Evolutionary conservation across 208 protist genomes (phyloP), one percentile per base, ranked within the genome.

Genomic region (Leptomonas seymouri): DNA sequence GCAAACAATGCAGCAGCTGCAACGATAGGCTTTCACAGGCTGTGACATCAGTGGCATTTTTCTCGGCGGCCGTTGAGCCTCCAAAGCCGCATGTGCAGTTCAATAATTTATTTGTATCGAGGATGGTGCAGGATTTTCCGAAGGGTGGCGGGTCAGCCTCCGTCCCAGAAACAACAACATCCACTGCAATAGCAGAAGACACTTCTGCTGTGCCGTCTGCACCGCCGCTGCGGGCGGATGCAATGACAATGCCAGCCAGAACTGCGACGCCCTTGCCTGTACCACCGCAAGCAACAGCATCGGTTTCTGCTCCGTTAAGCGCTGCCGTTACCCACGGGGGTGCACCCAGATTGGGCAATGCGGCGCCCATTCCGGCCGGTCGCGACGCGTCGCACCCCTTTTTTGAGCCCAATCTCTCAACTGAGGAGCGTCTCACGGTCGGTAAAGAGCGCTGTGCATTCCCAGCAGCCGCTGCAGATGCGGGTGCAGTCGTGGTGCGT

Each of bases 41-140:
- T 27, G n/a, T 20, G 9, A 20, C 55, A 3, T 21, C 44, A n/a
- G 28, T 27, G 9, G 61, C 48, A 6, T 2, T 57, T 46, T 67
- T 48, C 48, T 67, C 61, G 1, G 57, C 61, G 1, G 61, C 55
- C 23, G 61, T 67, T 30, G 48, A 57, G 31, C 34, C 48, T 2
- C 61, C 49, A 0, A 67, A 55, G 36, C 1, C 23, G 0, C 46
- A 34, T 2, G 25, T 12, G 11, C 61, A 23, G 11, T 27, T 48
- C 15, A 23, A 28, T 11, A 42, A 23, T 11, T 67, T 39, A 6
- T 57, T 46, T 25, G 21, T 57, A 9, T 3, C 31, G 31, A 55
- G 57, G 49, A 57, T 57, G 0, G 36, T 55, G 15, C 42, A 57
- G 25, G 36, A 48, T 14, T 15, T 18, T 21, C 58, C 58, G 25